Conservation (phyloP, 306 rosid genomes). For the Elaeagnus macrophylla region DNA sequence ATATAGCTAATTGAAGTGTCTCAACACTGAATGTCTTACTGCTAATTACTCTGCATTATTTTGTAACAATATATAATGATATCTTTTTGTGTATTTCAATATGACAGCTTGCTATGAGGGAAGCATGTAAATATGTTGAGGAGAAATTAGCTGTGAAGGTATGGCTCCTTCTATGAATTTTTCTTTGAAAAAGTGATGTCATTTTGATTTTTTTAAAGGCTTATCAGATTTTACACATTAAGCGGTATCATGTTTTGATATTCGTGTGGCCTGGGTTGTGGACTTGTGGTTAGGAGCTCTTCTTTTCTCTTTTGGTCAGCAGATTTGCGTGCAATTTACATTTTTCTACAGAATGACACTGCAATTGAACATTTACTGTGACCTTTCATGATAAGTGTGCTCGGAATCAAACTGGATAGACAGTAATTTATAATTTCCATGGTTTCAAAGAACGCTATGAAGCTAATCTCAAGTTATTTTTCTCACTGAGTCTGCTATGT, state of each 20-base stretch:
- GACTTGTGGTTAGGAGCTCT: no score
- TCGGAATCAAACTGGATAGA: neutral
- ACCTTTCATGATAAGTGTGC: neutral
- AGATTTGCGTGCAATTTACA: neutral
- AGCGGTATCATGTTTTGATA: neutral
- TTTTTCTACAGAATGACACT: neutral
- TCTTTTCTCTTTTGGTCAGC: no score
- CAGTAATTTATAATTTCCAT: neutral
- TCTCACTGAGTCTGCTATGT: no score
- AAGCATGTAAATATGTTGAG: constrained; percentile 83
- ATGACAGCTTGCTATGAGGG: constrained; percentile 92
- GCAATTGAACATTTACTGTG: neutral
- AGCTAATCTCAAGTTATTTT: no score
- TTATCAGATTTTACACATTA: neutral
- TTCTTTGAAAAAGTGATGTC: neutral
- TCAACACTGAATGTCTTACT: neutral
- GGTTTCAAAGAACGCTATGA: neutral
- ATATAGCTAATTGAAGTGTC: no score
- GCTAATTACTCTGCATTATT: constrained; percentile 7
- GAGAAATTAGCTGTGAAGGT: constrained; percentile 85
- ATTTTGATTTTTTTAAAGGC: neutral
- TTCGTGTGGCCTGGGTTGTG: neutral
- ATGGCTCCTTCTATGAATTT: constrained; percentile 3
- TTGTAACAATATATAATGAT: neutral
- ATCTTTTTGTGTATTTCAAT: constrained; percentile 1